Evolutionary conservation across 495 filamentous ascomycete genomes (phyloP).

Genomic region (Neurospora sp.): DNA sequence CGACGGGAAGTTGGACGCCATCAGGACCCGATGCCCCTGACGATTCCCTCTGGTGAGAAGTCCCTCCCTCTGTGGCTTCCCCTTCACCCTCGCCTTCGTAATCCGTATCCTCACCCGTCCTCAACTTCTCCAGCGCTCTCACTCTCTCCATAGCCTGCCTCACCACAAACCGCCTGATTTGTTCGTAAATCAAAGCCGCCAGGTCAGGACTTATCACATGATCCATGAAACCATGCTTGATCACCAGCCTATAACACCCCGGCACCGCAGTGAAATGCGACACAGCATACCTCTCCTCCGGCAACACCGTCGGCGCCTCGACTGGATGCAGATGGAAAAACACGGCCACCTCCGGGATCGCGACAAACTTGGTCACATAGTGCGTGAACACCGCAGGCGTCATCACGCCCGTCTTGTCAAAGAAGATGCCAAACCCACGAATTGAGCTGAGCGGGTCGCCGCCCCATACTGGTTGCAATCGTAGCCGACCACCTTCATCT

Average conservation of each 20-base stretch:
- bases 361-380: slow-evolving; percentile 52
- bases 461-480: slow-evolving; percentile 33
- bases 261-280: slow-evolving; percentile 33
- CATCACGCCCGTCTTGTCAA: slow-evolving; percentile 50
- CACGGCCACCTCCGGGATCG: slow-evolving; percentile 45
- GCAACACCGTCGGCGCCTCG: slow-evolving; percentile 37
- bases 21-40: not conserved
- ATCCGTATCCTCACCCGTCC: not conserved
- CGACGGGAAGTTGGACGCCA: slow-evolving; percentile 6
- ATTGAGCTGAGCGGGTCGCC: slow-evolving; percentile 33
- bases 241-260: slow-evolving; percentile 53
- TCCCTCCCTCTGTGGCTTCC: slow-evolving; percentile 1
- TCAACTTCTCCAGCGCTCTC: slow-evolving; percentile 3
- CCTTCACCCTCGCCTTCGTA: slow-evolving; percentile 1
- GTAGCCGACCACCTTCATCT: slow-evolving; percentile 13
- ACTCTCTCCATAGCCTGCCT: slow-evolving; percentile 18
- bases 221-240: slow-evolving; percentile 63
- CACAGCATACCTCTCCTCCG: slow-evolving; percentile 31
- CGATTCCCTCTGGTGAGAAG: not conserved
- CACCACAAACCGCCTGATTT: slow-evolving; percentile 45
- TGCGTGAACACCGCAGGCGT: slow-evolving; percentile 52
- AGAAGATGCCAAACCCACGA: slow-evolving; percentile 52
- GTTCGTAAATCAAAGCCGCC: slow-evolving; percentile 46
- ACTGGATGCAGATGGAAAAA: slow-evolving; percentile 56
- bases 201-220: slow-evolving; percentile 54